Base-by-base conservation (phyloP, 768 basidiomycete genomes). In the Lentinula sp. region DNA sequence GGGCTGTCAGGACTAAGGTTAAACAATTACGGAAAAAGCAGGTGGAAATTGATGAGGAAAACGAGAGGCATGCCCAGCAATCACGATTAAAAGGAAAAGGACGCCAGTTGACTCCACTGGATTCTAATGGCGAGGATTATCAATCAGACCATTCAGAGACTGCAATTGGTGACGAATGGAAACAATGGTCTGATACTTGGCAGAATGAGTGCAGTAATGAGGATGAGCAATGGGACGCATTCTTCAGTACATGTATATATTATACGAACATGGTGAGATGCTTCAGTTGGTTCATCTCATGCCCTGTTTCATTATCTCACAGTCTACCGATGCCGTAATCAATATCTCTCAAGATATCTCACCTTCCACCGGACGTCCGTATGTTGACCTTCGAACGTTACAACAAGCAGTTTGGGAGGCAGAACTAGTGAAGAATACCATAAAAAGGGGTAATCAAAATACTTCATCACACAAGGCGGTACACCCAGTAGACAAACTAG, bases 321-420 rank as follows among this genome's bases (percentile, higher is more conserved):
- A 95, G 93, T 74, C 82, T 12, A 84, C 90, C 68, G 93, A 95
- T 28, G 90, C 95, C 69, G 77, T 96, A 35, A 83, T 91, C 43
- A 68, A 73, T 18, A 85, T 95, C 46, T 88, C 91, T 12, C 78
- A 79, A 58, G 91, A 96, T 66, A 75, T 85, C 39, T 95, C 91
- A 23, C 86, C 89, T 0, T 79, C 80, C 0, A 93, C 90, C 0
- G 79, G 82, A 3, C 79, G 77, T 15, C 81, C 86, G 0, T 95
- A 85, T 69, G 90, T 90, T 3, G 82, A 91, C 0, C 74, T 88
- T 37, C 67, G 78, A 2, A 76, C 85, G 6, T 71, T 96, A 6
- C 90, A 95, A 68, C 79, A 84, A 0, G 88, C 93, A 1, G 86
- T 88, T 64, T 98, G 94, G 94, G 78, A 76, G 32, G 86, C 88